phyloP scores from a whole-genome alignment of 129 eudicot genomes.

The Artemisia tridentata region DNA sequence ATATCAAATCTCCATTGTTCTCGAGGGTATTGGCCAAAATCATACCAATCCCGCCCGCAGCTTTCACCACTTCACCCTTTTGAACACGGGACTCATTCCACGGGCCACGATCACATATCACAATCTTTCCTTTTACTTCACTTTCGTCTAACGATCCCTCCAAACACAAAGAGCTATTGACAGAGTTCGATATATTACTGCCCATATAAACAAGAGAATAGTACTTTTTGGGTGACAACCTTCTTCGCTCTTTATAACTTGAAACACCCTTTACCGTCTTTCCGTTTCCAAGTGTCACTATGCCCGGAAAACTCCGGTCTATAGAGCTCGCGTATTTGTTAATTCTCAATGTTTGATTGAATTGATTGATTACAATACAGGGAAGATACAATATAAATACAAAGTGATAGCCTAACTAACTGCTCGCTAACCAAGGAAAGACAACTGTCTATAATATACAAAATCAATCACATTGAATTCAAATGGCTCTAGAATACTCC shows the following conservation, averaged over 20 bases:
- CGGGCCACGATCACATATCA: conserved; percentile 67
- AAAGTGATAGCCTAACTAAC: no score
- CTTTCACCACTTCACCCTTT: conserved; percentile 75
- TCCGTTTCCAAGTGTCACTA: conserved; percentile 51
- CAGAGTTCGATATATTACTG: conserved; percentile 40
- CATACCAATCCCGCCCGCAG: conserved; percentile 78
- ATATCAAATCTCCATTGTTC: conserved; percentile 62
- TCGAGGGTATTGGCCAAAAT: conserved; percentile 56
- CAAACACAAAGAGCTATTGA: conserved; percentile 57
- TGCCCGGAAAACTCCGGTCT: conserved; percentile 64
- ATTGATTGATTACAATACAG: no score
- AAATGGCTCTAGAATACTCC: no score
- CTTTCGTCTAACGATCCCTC: conserved; percentile 52
- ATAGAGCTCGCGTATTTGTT: conserved; percentile 62
- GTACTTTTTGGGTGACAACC: conserved; percentile 23
- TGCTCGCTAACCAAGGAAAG: no score
- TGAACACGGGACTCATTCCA: conserved; percentile 63
- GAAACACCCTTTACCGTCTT: conserved; percentile 42
- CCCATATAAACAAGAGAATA: conserved; percentile 54
- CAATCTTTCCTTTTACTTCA: conserved; percentile 54
- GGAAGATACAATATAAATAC: no score
- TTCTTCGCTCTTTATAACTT: conserved; percentile 44
- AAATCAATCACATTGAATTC: no score
- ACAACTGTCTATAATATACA: no score
- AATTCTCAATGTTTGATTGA: no score